Percentiles rank a stretch among this genome's conserved stretches.
phyloP scores from a whole-genome alignment of 805 yeast genomes.

The Starmera quercuum region DNA sequence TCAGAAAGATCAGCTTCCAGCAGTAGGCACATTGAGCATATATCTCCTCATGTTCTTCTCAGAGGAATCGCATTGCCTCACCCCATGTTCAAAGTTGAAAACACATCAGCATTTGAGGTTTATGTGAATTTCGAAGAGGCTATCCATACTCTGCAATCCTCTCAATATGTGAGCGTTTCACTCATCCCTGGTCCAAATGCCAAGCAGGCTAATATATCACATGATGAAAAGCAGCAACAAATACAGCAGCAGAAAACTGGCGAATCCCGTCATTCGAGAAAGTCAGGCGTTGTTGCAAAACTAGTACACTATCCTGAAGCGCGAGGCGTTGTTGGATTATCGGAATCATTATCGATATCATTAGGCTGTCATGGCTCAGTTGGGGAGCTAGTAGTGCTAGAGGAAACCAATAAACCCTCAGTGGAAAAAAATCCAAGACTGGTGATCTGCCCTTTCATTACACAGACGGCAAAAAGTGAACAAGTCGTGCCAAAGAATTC shows the following conservation, averaged over 20 bases:
- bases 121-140: conserved; percentile 37
- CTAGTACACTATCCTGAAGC: conserved; percentile 31
- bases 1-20: conserved; percentile 17
- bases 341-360: conserved; percentile 46
- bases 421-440: conserved; percentile 30
- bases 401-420: conserved; percentile 31
- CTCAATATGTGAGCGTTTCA: conserved; percentile 42
- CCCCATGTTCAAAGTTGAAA: conserved; percentile 21
- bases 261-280: conserved; percentile 13
- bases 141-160: conserved; percentile 23
- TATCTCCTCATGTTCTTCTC: conserved; percentile 31
- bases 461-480: conserved; percentile 25
- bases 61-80: conserved; percentile 57
- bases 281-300: conserved; percentile 37
- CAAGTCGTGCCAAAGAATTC: conserved; percentile 10
- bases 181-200: conserved; percentile 45
- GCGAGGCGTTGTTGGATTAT: conserved; percentile 40
- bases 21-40: conserved; percentile 14
- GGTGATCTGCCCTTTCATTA: conserved; percentile 47
- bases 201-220: conserved; percentile 1
- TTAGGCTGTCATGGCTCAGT: conserved; percentile 41
- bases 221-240: conserved; percentile 5
- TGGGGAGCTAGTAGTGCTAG: conserved; percentile 49
- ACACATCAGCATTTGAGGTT: conserved; percentile 29
- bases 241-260: conserved; percentile 8